Base-by-base conservation (phyloP, 2,329 filamentous ascomycete species). In the Cryphonectria carpinicola region DNA sequence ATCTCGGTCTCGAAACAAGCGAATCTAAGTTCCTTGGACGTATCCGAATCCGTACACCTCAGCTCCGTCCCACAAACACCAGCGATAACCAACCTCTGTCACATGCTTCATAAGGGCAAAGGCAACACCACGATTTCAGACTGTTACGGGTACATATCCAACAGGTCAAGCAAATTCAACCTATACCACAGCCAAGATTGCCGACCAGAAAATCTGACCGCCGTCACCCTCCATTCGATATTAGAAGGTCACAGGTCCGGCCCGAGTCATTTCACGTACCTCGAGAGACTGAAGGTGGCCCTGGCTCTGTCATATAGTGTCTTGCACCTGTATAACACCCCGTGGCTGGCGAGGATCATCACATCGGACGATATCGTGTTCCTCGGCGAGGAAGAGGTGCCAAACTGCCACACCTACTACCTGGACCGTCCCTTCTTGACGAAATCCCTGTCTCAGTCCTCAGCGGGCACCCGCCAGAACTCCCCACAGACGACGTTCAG, bases 241-340 rank as follows among this genome's bases (percentile, higher is more conserved):
- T 62, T 68, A 19, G 19, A 68, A 5, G 56, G 19, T 7, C 41
- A 52, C 4, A 28, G 19, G 10, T 32, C 54, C 37, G 43, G 22
- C 5, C 61, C 19, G 14, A 28, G 61, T 17, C 41, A 62, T 1
- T 66, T 68, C 5, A 68, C 49, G 4, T 73, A 68, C 17, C 39
- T 52, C 7, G 37, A 72, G 17, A n/a, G 66, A 32, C 67, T 73
- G 14, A 49, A 70, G 17, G 22, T 72, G 19, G 70, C 72, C 1
- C 6, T 70, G 0, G 60, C 49, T 3, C 35, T 73, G 32, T 65
- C 70, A 7, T 52, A 68, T 52, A 72, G 65, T 37, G 63, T 68
- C 28, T 54, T 73, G 14, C 72, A 73, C 25, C 67, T 73, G 8
- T 73, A 71, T 41, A 68, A 56, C n/a, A 73, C 67, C 6, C 68